Percentiles rank a stretch among this genome's conserved stretches.
These are phyloP conservation scores for Erysiphe pulchra DNA, from an alignment of 2,329 filamentous ascomycete genomes.

Conservation along the genomic window DNA sequence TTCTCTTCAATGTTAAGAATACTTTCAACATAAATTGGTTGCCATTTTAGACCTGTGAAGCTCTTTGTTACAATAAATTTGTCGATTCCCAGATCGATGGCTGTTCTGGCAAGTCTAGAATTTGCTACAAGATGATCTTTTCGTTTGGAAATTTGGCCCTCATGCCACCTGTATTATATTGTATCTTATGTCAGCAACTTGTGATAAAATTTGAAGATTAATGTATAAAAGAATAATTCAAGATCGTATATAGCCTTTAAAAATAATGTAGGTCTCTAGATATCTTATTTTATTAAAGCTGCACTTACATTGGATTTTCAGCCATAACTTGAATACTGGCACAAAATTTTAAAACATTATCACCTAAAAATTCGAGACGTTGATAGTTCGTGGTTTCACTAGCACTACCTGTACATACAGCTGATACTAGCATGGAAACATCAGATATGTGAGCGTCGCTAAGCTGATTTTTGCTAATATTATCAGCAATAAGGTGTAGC, in stretches of 20 bases:
- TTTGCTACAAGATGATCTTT: slow-evolving; percentile 57
- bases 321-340: slow-evolving; percentile 37
- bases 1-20: slow-evolving; percentile 10
- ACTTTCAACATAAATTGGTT: slow-evolving; percentile 30
- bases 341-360: slow-evolving; percentile 55
- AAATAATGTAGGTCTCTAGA: too few species aligned
- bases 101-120: slow-evolving; percentile 37
- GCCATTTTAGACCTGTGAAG: slow-evolving; percentile 52
- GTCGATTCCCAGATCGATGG: slow-evolving; percentile 37
- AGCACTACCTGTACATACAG: slow-evolving; percentile 42
- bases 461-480: slow-evolving; percentile 30
- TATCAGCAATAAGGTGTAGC: slow-evolving; percentile 32
- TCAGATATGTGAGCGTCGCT: slow-evolving; percentile 25
- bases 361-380: slow-evolving; percentile 65
- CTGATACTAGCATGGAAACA: slow-evolving; percentile 31
- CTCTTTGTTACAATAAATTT: slow-evolving; percentile 41
- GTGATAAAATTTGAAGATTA: too few species aligned
- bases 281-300: neutral
- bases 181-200: too few species aligned
- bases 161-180: slow-evolving; percentile 27
- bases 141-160: slow-evolving; percentile 43
- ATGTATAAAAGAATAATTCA: too few species aligned
- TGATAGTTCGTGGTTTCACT: slow-evolving; percentile 45
- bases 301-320: slow-evolving; percentile 20
- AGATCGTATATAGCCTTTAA: too few species aligned